Evolutionary conservation across 768 basidiomycete species (phyloP), one percentile per base, ranked within the genome.

Genomic region (Galerina marginata): DNA sequence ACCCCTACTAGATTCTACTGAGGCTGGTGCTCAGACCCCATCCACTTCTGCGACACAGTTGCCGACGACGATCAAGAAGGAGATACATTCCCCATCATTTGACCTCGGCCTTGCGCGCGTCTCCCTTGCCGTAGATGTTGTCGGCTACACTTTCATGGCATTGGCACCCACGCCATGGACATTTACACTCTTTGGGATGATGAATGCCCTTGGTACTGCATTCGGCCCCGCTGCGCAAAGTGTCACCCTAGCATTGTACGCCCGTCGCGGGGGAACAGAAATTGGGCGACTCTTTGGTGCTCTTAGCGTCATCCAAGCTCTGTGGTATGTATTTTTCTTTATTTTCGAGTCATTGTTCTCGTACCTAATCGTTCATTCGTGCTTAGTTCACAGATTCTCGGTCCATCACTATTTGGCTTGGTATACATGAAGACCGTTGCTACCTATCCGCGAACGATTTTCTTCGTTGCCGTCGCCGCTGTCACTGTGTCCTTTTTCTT

Each of bases 231-330:
- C 91, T 1, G 60, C 83, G 7, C 88, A 92, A 57, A 89, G 89
- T 23, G 81, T 93, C 38, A 86, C 92, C 3, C 74, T 96, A 43
- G 84, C 89, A 20, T 69, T 92, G 46, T 91, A 88, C 61, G 75
- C 75, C 36, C 74, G 73, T n/a, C 75, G 77, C 20, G 83, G 83
- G 1, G 83, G 86, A 2, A 79, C 78, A 12, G 90, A 94, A 67
- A 77, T 81, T 11, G 95, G 93, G 3, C 81, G 78, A 65, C 77
- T 97, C 15, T 95, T 95, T 67, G 95, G 93, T 10, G 93, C 87
- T 3, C 65, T 95, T 59, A 87, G 88, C 57, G 90, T 95, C 29
- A 64, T 93, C 3, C 85, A 90, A 61, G 86, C 90, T 6, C 68
- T 93, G 9, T 80, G 86, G 86, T 89, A 61, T 12, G 75, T 73